These are phyloP conservation scores for Cladorrhinum sp. DNA, from an alignment of 2,329 filamentous ascomycete species.

Conservation along the genomic window DNA sequence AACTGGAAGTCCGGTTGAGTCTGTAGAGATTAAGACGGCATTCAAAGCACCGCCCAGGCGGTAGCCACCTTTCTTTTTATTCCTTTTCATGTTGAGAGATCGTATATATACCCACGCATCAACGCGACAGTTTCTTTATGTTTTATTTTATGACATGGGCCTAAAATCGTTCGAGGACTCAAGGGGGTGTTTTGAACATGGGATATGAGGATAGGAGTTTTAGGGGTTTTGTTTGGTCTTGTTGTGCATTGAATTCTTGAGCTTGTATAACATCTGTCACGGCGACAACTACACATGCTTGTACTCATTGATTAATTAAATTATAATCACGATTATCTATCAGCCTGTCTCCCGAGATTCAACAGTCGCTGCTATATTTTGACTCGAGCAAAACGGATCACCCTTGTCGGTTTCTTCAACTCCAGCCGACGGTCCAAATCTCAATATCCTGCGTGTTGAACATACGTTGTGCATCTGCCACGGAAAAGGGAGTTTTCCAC, in stretches of 20 bases:
- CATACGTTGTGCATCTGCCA: too few species aligned
- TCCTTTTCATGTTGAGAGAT: too few species aligned
- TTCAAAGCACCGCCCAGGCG: constrained; percentile 37
- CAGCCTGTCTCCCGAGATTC: too few species aligned
- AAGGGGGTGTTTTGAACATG: neutral
- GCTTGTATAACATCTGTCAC: neutral
- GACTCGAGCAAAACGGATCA: too few species aligned
- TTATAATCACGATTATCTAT: neutral
- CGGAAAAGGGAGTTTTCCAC: too few species aligned
- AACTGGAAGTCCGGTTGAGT: constrained; percentile 36
- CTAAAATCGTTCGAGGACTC: neutral
- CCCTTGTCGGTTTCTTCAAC: too few species aligned
- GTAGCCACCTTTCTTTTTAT: constrained; percentile 13
- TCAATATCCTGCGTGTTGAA: too few species aligned
- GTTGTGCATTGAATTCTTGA: too few species aligned
- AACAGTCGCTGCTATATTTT: too few species aligned
- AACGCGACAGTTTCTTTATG: neutral
- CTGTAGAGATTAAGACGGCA: constrained; percentile 35
- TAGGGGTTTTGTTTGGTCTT: too few species aligned
- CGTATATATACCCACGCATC: neutral
- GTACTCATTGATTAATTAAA: neutral
- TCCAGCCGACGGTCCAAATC: too few species aligned
- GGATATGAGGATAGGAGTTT: too few species aligned
- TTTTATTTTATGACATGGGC: neutral
- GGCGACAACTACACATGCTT: neutral